Conservation (phyloP, 2,329 filamentous ascomycete genomes). For the Fusarium ramigenum region DNA sequence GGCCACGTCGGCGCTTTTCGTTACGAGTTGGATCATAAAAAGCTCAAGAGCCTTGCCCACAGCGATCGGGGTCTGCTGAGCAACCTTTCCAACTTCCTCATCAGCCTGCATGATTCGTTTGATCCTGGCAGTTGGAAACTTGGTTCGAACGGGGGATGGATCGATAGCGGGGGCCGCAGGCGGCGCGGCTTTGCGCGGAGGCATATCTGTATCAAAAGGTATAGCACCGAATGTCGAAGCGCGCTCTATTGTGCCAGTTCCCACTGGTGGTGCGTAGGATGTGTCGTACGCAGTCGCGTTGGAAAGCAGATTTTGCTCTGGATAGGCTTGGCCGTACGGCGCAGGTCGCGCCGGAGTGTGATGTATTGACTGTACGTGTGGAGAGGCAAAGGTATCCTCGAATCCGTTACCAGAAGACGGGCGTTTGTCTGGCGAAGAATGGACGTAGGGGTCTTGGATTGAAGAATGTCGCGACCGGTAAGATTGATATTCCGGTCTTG, state of each 20-base stretch:
- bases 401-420: conserved; percentile 9
- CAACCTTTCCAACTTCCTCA: conserved; percentile 97
- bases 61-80: conserved; percentile 95
- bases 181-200: conserved; percentile 48
- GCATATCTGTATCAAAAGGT: conserved; percentile 45
- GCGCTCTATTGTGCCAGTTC: conserved; percentile 5
- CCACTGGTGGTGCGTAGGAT: conserved; percentile 20
- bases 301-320: conserved; percentile 20
- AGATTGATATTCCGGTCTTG: conserved; percentile 35
- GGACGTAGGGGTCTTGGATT: conserved; percentile 32
- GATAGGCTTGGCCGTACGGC: conserved; percentile 22
- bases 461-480: conserved; percentile 35
- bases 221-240: conserved; percentile 15
- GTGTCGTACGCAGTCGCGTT: conserved; percentile 27
- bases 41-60: conserved; percentile 96
- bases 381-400: conserved; percentile 9
- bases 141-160: conserved; percentile 84
- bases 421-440: conserved; percentile 11
- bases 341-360: conserved; percentile 22
- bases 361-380: conserved; percentile 25
- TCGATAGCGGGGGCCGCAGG: conserved; percentile 56
- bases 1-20: conserved; percentile 86
- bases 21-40: conserved; percentile 96
- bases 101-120: conserved; percentile 99
- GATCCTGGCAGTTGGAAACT: conserved; percentile 96